Evolutionary conservation across 495 filamentous ascomycete genomes (phyloP), one percentile per base, ranked within the genome.

Genomic region (Evernia prunastri): DNA sequence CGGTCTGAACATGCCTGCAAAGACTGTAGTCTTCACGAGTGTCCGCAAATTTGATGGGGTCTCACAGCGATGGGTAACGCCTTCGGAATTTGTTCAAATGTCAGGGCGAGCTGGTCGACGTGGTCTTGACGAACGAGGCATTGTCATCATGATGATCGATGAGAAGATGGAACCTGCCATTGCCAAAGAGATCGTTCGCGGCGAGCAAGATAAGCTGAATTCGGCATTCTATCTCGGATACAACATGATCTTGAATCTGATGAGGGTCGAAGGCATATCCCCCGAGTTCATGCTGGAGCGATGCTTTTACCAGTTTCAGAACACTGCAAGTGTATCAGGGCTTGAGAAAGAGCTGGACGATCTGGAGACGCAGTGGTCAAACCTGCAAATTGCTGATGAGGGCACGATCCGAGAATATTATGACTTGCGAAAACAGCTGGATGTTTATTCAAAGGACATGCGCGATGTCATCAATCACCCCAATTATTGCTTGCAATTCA

Each of bases 81-180:
- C 94, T 3, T 97, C 92, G 25, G 94, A 98, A 69, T 98, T 97
- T 74, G 88, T 97, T 63, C 94, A 98, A 72, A 98, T 98, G 94
- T 96, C 94, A 33, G 94, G 94, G 63, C 87, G 94, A 73, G 94
- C 94, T 27, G 94, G 94, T 68, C 88, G 94, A 81, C 84, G 94
- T 83, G 94, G 94, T 77, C 88, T 98, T 60, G 94, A 98, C 78
- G 94, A 97, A 58, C 89, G 94, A 61, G 94, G 94, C 82, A 96
- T 98, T 71, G 94, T 97, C 69, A 98, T 98, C 72, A 96, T 98
- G 89, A 98, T 98, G 94, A 86, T 98, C 59, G 89, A 95, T 66
- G 89, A 92, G 71, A 89, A 92, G 76, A 95, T 98, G 83, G 95
- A 97, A 66, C 95, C 94, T n/a, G 85, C 87, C 2, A 83, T 88